Conservation (phyloP, 2,329 filamentous ascomycete genomes). For the Curvularia spicifera region DNA sequence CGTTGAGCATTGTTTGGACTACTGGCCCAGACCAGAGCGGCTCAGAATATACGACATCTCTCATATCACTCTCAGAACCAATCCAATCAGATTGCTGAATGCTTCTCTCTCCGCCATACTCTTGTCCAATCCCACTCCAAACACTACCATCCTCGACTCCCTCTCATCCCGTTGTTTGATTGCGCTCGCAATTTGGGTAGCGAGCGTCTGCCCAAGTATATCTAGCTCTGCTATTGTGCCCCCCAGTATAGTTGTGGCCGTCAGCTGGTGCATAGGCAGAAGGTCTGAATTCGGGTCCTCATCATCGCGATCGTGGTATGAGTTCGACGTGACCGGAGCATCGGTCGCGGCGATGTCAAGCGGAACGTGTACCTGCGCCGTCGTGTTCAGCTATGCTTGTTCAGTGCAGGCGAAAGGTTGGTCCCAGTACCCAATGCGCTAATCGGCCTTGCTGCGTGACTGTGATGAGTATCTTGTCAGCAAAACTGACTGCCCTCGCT, state of each 20-base stretch:
- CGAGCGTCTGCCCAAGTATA: conserved; percentile 84
- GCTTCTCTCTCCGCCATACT: conserved; percentile 57
- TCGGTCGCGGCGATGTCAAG: conserved; percentile 72
- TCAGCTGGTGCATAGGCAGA: conserved; percentile 81
- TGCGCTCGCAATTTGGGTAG: conserved; percentile 84
- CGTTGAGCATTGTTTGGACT: conserved; percentile 6
- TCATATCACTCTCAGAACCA: conserved; percentile 50
- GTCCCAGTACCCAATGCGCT: conserved; percentile 80
- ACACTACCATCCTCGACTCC: conserved; percentile 64
- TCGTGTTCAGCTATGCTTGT: not conserved
- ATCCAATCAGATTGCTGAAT: conserved; percentile 53
- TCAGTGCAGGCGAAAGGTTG: conserved; percentile 5
- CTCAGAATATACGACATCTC: conserved; percentile 15
- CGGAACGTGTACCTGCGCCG: conserved; percentile 74
- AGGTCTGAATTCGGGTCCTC: conserved; percentile 52
- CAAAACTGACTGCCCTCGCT: conserved; percentile 74
- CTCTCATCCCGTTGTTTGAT: conserved; percentile 73
- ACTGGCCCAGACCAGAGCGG: not conserved
- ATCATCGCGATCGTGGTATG: conserved; percentile 55
- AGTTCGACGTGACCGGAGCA: conserved; percentile 59
- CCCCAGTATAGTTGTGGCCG: conserved; percentile 84
- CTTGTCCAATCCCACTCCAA: conserved; percentile 64
- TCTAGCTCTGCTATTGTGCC: conserved; percentile 81
- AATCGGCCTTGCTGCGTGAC: conserved; percentile 84
- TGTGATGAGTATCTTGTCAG: conserved; percentile 90